Base-by-base conservation (phyloP, 257 asterid species). In the Fraxinus americana region DNA sequence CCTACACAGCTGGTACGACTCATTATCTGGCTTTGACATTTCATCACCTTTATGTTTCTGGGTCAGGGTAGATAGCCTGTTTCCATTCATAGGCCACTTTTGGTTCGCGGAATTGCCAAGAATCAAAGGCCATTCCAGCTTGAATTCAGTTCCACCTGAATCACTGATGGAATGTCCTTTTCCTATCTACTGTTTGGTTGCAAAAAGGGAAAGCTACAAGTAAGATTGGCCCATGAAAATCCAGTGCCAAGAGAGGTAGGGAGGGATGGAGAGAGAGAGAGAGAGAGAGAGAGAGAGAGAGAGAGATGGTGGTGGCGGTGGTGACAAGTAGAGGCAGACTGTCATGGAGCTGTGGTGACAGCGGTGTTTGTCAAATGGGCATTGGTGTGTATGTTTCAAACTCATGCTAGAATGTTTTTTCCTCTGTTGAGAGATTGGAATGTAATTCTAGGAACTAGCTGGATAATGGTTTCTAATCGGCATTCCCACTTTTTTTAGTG, bases 1-100 rank as follows among this genome's bases (percentile, higher is more conserved):
- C 99, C 65, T 95, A 95, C 82, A 95, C 99, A 59, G 84, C 97
- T 61, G 99, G 99, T 93, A 88, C 67, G 85, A 45, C 82, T 75
- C 71, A 45, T 82, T 52, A 52, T 79, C 72, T 72, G 65, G 66
- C 23, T 65, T 50, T 84, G 66, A 73, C 72, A 54, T 63, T 43
- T 19, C 23, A 19, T 54, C 25, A 54, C 65, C 65, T 54, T 54
- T 4, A n/a, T 54, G 65, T 54, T 54, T 54, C 65, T 54, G 65
- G 23, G 27, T 19, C 65, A 19, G 27, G 27, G 25, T 54, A n/a
- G 65, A 54, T 17, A 21, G 65, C 25, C 65, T 54, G 32, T 21
- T 21, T 59, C 21, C 21, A 61, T 9, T 23, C 4, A 17, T 54
- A 61, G 8, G 67, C 67, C 32, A 10, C 67, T 23, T 54, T 23